Conservation (phyloP, 805 yeast species). For the Wickerhamiella domercqiae region DNA sequence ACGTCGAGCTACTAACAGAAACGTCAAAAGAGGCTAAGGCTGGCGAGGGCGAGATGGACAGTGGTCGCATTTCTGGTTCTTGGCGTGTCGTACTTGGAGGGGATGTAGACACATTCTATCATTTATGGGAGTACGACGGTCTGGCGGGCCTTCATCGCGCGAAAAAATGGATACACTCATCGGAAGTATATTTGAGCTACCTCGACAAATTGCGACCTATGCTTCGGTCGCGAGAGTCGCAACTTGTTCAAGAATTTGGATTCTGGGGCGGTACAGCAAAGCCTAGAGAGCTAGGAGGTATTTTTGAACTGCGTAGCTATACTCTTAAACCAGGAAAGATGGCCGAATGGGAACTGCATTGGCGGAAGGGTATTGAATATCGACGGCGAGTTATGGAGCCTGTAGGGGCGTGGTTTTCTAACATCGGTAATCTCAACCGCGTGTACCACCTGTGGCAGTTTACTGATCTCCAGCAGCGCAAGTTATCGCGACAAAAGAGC, state of each 20-base stretch:
- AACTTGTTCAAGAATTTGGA: conserved; percentile 29
- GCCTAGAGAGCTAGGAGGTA: conserved; percentile 28
- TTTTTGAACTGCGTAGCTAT: conserved; percentile 29
- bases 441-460: conserved; percentile 33
- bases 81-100: conserved; percentile 29
- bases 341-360: conserved; percentile 30
- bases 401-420: conserved; percentile 32
- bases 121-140: conserved; percentile 31
- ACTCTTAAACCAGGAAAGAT: conserved; percentile 27
- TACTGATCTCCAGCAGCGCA: conserved; percentile 30
- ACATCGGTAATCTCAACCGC: conserved; percentile 27
- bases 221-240: conserved; percentile 23
- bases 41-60: conserved; percentile 21
- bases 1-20: conserved; percentile 21
- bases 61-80: conserved; percentile 27
- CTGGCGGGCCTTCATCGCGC: conserved; percentile 28
- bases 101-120: conserved; percentile 27
- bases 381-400: conserved; percentile 35
- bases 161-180: conserved; percentile 22
- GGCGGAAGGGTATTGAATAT: conserved; percentile 28
- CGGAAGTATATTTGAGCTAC: conserved; percentile 20
- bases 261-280: conserved; percentile 33
- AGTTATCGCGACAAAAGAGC: conserved; percentile 27
- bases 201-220: conserved; percentile 21
- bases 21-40: conserved; percentile 20